A percentile compares a stretch with the other conserved stretches of the same genome.
phyloP scores from a whole-genome alignment of 2,329 filamentous ascomycete genomes.

The Thelonectria blattea region DNA sequence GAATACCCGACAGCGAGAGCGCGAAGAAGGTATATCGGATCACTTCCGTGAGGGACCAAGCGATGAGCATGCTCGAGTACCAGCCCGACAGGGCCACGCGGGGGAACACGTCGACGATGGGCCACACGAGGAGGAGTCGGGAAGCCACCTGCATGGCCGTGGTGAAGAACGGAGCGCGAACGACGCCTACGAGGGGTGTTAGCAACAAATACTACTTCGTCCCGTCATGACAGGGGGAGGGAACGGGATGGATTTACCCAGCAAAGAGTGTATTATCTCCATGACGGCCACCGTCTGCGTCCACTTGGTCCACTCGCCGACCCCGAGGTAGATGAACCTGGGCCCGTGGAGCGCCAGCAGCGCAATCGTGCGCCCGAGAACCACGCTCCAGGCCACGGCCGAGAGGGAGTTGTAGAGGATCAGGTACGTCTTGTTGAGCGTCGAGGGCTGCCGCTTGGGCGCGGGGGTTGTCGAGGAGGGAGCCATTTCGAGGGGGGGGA shows the following conservation, averaged over 20 bases:
- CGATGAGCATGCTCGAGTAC: conserved; percentile 80
- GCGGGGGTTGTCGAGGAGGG: conserved; percentile 28
- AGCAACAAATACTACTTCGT: neutral
- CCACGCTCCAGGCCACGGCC: conserved; percentile 76
- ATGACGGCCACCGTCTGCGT: conserved; percentile 84
- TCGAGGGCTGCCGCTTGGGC: conserved; percentile 37
- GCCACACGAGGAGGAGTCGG: conserved; percentile 89
- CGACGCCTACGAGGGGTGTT: conserved; percentile 66
- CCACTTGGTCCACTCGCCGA: conserved; percentile 73
- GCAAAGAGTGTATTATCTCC: conserved; percentile 81
- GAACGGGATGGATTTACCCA: conserved; percentile 61
- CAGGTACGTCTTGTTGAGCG: conserved; percentile 71
- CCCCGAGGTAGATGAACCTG: conserved; percentile 63
- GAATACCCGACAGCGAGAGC: conserved; percentile 67
- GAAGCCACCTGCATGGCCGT: conserved; percentile 90
- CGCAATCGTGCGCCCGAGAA: conserved; percentile 71
- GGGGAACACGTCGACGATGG: conserved; percentile 77
- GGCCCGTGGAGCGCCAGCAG: conserved; percentile 62
- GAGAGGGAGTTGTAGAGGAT: conserved; percentile 84
- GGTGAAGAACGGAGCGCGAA: conserved; percentile 83
- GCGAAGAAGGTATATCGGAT: conserved; percentile 94
- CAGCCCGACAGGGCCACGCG: conserved; percentile 63
- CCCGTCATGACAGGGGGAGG: neutral
- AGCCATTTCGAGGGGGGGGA: conserved; percentile 27
- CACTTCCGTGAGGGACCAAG: conserved; percentile 91